phyloP scores from a whole-genome alignment of 345 rosid species.

The Salix koriyanagi region DNA sequence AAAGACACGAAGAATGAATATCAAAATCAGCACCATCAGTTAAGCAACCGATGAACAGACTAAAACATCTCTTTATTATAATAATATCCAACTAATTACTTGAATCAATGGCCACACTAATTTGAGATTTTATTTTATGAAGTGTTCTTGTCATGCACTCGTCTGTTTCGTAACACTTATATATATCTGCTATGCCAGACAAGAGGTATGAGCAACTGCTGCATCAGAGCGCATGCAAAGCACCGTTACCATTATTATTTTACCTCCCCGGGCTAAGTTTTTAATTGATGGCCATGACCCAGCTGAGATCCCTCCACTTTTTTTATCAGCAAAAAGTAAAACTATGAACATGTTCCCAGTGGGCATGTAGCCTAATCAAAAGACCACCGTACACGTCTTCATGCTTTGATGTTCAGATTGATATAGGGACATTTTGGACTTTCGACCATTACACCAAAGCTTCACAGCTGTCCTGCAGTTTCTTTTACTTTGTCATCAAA shows the following conservation, averaged over 20 bases:
- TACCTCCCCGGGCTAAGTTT: background rate
- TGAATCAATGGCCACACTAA: background rate
- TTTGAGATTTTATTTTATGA: background rate
- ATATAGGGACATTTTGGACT: background rate
- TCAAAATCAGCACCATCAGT: background rate
- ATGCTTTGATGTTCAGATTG: background rate
- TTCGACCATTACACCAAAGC: background rate
- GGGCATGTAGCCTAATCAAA: background rate
- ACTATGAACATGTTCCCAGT: background rate
- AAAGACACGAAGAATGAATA: background rate
- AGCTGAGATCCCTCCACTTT: background rate
- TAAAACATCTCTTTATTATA: background rate
- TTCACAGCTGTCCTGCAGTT: background rate
- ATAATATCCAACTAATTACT: background rate
- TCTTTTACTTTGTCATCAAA: background rate
- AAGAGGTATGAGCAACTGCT: background rate
- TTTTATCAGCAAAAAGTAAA: background rate
- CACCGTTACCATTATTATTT: background rate
- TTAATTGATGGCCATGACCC: background rate
- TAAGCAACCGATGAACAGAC: background rate
- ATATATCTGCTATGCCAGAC: background rate
- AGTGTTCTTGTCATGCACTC: background rate
- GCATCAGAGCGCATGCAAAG: background rate
- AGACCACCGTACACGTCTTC: background rate
- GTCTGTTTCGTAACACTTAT: background rate